Conservation (phyloP, 495 filamentous ascomycete species). For the Penicillium paradoxum region DNA sequence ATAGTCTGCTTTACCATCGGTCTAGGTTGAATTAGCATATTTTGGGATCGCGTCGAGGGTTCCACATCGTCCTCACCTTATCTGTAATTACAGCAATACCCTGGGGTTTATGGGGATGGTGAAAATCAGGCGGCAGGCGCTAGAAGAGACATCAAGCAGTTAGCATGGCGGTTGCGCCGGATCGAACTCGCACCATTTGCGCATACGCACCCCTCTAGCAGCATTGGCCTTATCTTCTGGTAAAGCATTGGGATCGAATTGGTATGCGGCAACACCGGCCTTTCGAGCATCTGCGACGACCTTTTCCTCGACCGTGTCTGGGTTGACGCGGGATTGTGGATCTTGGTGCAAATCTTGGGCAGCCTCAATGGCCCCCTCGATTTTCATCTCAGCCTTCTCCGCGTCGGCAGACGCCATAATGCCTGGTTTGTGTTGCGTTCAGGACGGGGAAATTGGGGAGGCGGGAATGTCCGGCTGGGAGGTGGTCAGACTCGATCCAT, state of each 20-base stretch:
- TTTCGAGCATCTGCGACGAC: constrained; percentile 70
- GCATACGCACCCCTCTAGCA: constrained; percentile 63
- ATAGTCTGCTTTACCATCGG: constrained; percentile 65
- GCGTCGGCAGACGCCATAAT: constrained; percentile 37
- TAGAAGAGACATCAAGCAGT: constrained; percentile 25
- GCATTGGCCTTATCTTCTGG: constrained; percentile 79
- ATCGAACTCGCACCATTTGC: background rate
- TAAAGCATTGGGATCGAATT: constrained; percentile 82
- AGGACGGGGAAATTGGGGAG: constrained; percentile 12
- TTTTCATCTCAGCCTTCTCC: constrained; percentile 61
- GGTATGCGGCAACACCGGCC: constrained; percentile 70
- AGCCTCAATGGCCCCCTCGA: constrained; percentile 67
- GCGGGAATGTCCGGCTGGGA: background rate
- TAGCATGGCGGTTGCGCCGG: constrained; percentile 4
- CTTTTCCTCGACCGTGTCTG: constrained; percentile 63
- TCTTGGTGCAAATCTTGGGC: constrained; percentile 54
- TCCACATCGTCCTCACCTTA: constrained; percentile 42
- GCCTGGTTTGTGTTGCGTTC: constrained; percentile 17
- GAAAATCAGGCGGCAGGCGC: constrained; percentile 59
- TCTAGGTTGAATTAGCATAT: constrained; percentile 33
- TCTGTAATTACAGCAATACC: constrained; percentile 71
- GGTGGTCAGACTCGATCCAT: background rate
- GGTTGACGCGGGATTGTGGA: constrained; percentile 60
- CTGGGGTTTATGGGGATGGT: constrained; percentile 58
- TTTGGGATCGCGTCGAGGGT: background rate